Base-by-base conservation (phyloP, 768 basidiomycete genomes). In the Artomyces pyxidatus region DNA sequence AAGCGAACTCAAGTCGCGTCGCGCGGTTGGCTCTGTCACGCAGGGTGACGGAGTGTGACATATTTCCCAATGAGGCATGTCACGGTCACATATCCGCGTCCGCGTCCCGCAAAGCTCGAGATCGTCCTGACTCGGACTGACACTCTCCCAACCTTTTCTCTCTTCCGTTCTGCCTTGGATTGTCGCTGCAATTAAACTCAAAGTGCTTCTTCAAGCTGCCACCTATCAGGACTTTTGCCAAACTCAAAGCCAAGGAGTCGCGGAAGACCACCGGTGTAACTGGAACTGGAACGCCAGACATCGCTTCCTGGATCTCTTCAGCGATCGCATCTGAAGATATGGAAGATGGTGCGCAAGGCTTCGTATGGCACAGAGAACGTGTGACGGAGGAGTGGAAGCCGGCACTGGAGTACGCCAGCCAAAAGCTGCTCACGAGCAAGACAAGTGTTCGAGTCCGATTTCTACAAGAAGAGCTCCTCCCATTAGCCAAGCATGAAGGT, bases 241-340 rank as follows among this genome's bases (percentile, higher is more conserved):
- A 72, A 63, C 73, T 79, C 60, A 75, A 71, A 61, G 63, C 70
- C 53, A 73, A 71, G 58, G 74, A 77, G 62, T 64, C 43, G 11
- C 43, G 50, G 38, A 23, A 49, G 29, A 50, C 54, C 12, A 29
- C 35, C 9, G n/a, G n/a, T n/a, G n/a, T n/a, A n/a, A n/a, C n/a
- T n/a, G n/a, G n/a, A n/a, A 42, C 47, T 39, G 65, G 63, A 38
- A 73, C 71, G 60, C 66, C 75, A 40, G 79, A 80, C 58, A 82
- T 85, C 58, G 70, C 76, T 58, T 76, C 77, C 26, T 87, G 84
- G 83, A 68, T 82, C 30, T 71, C 72, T n/a, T 70, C 79, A 22
- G 47, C 59, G n/a, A 32, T 39, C 12, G 54, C 51, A 23, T 43
- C 57, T 32, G 60, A 51, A 46, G 69, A 68, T 46, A 61, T 61